Percentiles rank a stretch among this genome's conserved stretches.
Conservation (phyloP, 1,284 basidiomycete genomes). For the Heterobasidion annosum region DNA sequence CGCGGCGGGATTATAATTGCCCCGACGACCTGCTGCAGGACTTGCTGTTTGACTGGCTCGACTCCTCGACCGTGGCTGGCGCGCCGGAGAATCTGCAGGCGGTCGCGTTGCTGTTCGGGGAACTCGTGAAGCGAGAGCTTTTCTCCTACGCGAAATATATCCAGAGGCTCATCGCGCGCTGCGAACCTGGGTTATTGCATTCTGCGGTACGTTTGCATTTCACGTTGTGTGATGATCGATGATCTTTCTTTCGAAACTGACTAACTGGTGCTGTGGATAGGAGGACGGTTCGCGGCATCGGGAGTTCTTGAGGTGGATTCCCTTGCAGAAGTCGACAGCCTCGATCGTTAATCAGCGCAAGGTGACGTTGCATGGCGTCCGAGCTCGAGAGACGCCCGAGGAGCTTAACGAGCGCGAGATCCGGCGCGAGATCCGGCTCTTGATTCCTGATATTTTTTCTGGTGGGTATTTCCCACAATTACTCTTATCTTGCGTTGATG, state of each 20-base stretch:
- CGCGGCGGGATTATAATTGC: conserved; percentile 43
- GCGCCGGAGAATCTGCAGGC: conserved; percentile 49
- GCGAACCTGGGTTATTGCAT: conserved; percentile 53
- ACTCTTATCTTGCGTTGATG: neutral
- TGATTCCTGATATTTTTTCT: conserved; percentile 61
- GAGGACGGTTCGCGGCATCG: conserved; percentile 49
- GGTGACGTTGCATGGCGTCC: conserved; percentile 55
- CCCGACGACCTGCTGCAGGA: conserved; percentile 61
- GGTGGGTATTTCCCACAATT: conserved; percentile 26
- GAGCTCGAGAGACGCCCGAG: conserved; percentile 59
- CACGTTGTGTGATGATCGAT: neutral
- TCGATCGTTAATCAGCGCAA: conserved; percentile 60
- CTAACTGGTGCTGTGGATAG: conserved; percentile 10
- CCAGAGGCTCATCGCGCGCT: conserved; percentile 77
- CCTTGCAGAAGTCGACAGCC: conserved; percentile 45
- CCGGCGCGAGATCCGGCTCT: conserved; percentile 52
- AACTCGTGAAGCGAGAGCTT: conserved; percentile 65
- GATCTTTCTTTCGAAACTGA: neutral
- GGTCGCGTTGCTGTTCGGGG: conserved; percentile 71
- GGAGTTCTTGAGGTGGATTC: conserved; percentile 59
- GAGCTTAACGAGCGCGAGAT: conserved; percentile 59
- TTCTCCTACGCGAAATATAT: conserved; percentile 85
- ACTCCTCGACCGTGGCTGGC: conserved; percentile 50
- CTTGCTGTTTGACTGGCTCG: conserved; percentile 80
- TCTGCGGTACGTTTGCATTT: conserved; percentile 31